A percentile compares a stretch with the other conserved stretches of the same genome.
phyloP scores from a whole-genome alignment of 495 filamentous ascomycete genomes.

The Staphylotrichum tortipilum region DNA sequence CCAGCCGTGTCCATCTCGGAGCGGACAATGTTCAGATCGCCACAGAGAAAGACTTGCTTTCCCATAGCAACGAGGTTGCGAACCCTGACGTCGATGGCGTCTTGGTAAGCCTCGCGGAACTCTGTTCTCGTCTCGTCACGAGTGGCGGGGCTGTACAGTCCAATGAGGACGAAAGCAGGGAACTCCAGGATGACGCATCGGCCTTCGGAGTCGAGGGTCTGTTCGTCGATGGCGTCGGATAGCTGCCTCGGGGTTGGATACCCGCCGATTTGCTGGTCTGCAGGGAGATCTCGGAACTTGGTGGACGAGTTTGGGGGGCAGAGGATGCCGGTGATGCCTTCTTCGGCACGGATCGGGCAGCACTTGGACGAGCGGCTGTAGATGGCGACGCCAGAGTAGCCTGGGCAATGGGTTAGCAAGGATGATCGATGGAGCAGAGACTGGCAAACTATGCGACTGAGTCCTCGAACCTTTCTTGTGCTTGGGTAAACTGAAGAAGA shows the following conservation, averaged over 20 bases:
- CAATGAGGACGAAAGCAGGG: slow-evolving; percentile 86
- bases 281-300: slow-evolving; percentile 67
- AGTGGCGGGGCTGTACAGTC: slow-evolving; percentile 81
- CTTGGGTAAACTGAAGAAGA: slow-evolving; percentile 85
- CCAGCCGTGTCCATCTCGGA: slow-evolving; percentile 66
- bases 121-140: slow-evolving; percentile 75
- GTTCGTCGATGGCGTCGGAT: slow-evolving; percentile 53
- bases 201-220: slow-evolving; percentile 78
- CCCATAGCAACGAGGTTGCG: slow-evolving; percentile 75
- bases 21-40: slow-evolving; percentile 83
- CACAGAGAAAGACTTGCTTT: slow-evolving; percentile 74
- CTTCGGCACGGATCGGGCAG: slow-evolving; percentile 82
- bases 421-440: not conserved
- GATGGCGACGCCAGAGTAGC: slow-evolving; percentile 94
- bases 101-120: slow-evolving; percentile 73
- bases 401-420: slow-evolving; percentile 34
- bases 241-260: slow-evolving; percentile 70
- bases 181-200: slow-evolving; percentile 91
- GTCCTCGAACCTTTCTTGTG: slow-evolving; percentile 90
- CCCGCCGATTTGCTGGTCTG: slow-evolving; percentile 80
- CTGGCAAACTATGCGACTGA: too few species aligned
- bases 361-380: slow-evolving; percentile 89
- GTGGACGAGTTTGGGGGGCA: slow-evolving; percentile 65
- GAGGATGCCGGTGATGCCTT: slow-evolving; percentile 80
- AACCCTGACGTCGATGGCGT: slow-evolving; percentile 69